Conservation (phyloP, 129 eudicot species). For the Tagetes erecta region DNA sequence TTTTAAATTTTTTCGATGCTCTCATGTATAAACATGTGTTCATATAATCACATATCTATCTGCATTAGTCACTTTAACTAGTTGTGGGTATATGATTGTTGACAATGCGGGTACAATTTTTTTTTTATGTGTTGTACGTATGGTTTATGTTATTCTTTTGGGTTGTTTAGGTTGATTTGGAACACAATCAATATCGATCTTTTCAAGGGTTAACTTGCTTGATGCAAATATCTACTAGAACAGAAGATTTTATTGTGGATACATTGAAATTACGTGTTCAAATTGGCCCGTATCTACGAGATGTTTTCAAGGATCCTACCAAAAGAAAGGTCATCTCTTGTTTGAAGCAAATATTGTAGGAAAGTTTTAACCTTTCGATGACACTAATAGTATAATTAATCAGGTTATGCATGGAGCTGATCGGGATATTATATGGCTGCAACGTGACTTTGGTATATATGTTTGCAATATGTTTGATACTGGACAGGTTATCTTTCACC, state of each 20-base stretch:
- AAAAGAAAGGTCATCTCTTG: constrained; percentile 66
- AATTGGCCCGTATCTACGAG: constrained; percentile 84
- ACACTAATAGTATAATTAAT: constrained; percentile 10
- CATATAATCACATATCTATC: not conserved
- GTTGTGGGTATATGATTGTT: not conserved
- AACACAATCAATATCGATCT: constrained; percentile 91
- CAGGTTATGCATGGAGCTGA: constrained; percentile 98
- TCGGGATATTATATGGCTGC: constrained; percentile 91
- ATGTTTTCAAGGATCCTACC: constrained; percentile 78
- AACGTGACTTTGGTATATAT: constrained; percentile 88
- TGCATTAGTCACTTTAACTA: not conserved
- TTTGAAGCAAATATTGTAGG: constrained; percentile 5
- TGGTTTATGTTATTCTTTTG: constrained; percentile 21
- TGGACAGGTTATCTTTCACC: constrained; percentile 65
- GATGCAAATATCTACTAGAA: constrained; percentile 97
- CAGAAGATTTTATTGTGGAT: constrained; percentile 90
- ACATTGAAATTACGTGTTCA: constrained; percentile 82
- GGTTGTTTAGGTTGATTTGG: constrained; percentile 83
- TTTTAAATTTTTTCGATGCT: too few species aligned
- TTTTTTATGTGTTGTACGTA: not conserved
- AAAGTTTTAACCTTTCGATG: not conserved
- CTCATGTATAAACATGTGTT: not conserved
- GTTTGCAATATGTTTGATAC: constrained; percentile 82
- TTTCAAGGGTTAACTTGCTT: constrained; percentile 98
- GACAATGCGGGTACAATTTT: not conserved